Conservation (phyloP, 164 flowering plant genomes). For the Dillenia suffruticosa region DNA sequence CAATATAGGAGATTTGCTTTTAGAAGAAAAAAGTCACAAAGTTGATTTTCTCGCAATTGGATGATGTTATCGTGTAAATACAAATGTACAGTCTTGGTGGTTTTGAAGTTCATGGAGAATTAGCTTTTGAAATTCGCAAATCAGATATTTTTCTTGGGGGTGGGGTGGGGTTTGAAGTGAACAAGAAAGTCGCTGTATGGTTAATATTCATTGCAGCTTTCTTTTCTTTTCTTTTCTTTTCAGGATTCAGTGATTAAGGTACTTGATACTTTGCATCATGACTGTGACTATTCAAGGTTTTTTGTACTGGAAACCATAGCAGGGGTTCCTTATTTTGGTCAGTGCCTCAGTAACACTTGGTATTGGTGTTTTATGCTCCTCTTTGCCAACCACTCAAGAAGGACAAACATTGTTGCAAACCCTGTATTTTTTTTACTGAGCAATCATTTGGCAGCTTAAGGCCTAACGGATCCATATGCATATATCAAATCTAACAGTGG, state of each 20-base stretch:
- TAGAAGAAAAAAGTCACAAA: too few species aligned
- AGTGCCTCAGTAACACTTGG: slow-evolving; percentile 14
- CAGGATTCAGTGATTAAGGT: slow-evolving; percentile 91
- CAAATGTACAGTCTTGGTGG: too few species aligned
- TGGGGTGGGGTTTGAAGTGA: too few species aligned
- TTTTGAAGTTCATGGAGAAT: too few species aligned
- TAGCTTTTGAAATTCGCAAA: neutral
- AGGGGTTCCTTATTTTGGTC: slow-evolving; percentile 97
- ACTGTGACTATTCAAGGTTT: slow-evolving; percentile 82
- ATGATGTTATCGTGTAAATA: too few species aligned
- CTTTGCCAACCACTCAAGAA: neutral
- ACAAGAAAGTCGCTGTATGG: too few species aligned
- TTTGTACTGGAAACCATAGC: slow-evolving; percentile 97
- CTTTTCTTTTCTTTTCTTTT: slow-evolving; percentile 14
- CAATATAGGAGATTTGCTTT: too few species aligned
- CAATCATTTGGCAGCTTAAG: neutral
- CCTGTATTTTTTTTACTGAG: too few species aligned
- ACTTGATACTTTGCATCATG: slow-evolving; percentile 78
- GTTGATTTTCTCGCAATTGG: too few species aligned
- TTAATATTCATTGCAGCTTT: neutral
- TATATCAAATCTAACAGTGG: neutral
- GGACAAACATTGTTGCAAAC: neutral
- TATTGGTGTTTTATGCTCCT: neutral
- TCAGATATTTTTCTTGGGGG: neutral
- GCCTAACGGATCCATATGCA: neutral